Evolutionary conservation across 2,329 filamentous ascomycete species (phyloP), one percentile per base, ranked within the genome.

Genomic region (Neurospora crassa): DNA sequence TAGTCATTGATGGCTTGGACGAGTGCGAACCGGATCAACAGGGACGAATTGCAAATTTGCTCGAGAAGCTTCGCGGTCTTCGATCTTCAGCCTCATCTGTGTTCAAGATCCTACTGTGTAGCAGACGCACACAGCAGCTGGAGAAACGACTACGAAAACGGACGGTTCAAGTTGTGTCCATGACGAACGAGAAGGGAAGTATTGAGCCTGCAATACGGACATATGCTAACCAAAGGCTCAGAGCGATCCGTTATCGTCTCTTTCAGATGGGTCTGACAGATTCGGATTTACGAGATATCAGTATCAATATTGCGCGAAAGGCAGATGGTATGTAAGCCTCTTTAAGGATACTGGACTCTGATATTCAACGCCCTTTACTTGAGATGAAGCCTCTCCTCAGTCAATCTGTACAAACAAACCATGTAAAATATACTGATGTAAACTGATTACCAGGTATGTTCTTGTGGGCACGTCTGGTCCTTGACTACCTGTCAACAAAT

Each of bases 391-490:
- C 1, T 4, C 18, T 43, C 18, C 16, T 43, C 7, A 3, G 2
- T 43, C 3, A 0, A 43, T 43, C 2, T 6, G 63, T n/a, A 24
- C 40, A 8, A 12, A n/a, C 0, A 42, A n/a, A 34, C 40, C 40
- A 8, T n/a, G 29, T 29, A 11, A 16, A n/a, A 5, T 40, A 42
- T n/a, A n/a, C 67, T 45, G 3, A 67, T 5, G 40, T 3, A 20
- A 4, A n/a, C 0, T 40, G 5, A 16, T 42, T 3, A 5, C 2
- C 2, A 80, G 80, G 79, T 2, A 82, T 82, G 79, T 82, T 82
- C 70, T 72, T 82, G 0, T 82, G 77, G 45, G 80, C 80, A 40
- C 73, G 78, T 3, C 75, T 82, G 2, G 79, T 82, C 0, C 71
- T 81, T 2, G 78, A 81, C 24, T 80, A 79, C 40, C 69, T 82